These are phyloP conservation scores for Trypanosomatidae sp. DNA, from an alignment of 208 protist species.

Conservation along the genomic window DNA sequence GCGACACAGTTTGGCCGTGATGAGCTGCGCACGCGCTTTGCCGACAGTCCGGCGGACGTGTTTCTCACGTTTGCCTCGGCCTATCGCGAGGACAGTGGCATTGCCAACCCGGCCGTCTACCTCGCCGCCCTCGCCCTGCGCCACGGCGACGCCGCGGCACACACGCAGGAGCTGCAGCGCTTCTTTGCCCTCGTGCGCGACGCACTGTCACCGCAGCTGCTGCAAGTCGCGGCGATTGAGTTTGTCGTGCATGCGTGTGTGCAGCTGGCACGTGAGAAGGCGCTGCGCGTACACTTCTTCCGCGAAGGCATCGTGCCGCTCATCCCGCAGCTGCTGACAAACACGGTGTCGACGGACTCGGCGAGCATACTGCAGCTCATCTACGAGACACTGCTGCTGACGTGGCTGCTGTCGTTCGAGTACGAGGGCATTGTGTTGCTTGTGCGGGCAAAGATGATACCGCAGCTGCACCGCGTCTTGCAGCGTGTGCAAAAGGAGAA, in stretches of 20 bases:
- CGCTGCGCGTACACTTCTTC: constrained; percentile 59
- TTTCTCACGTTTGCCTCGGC: constrained; percentile 31
- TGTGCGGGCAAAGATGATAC: constrained; percentile 62
- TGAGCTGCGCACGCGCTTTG: constrained; percentile 19
- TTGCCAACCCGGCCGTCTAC: constrained; percentile 62
- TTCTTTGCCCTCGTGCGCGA: constrained; percentile 46
- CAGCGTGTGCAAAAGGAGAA: constrained; percentile 88
- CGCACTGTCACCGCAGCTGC: constrained; percentile 34
- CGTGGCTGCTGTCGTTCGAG: constrained; percentile 80
- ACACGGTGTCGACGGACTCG: constrained; percentile 63
- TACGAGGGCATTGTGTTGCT: constrained; percentile 64
- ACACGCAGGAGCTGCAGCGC: constrained; percentile 19
- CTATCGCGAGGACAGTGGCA: constrained; percentile 23
- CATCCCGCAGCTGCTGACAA: constrained; percentile 70
- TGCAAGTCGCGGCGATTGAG: constrained; percentile 42
- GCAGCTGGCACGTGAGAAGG: constrained; percentile 60
- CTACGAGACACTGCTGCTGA: constrained; percentile 67
- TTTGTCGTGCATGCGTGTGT: constrained; percentile 70
- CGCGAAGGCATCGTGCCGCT: constrained; percentile 33
- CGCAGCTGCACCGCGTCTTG: constrained; percentile 75
- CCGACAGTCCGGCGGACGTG: constrained; percentile 20
- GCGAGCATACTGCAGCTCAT: constrained; percentile 74
- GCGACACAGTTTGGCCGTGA: constrained; percentile 31
- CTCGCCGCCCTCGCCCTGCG: constrained; percentile 57
- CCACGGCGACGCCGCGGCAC: constrained; percentile 22